Evolutionary conservation across 768 basidiomycete genomes (phyloP).

Genomic region (Gelatoporia subvermispora): DNA sequence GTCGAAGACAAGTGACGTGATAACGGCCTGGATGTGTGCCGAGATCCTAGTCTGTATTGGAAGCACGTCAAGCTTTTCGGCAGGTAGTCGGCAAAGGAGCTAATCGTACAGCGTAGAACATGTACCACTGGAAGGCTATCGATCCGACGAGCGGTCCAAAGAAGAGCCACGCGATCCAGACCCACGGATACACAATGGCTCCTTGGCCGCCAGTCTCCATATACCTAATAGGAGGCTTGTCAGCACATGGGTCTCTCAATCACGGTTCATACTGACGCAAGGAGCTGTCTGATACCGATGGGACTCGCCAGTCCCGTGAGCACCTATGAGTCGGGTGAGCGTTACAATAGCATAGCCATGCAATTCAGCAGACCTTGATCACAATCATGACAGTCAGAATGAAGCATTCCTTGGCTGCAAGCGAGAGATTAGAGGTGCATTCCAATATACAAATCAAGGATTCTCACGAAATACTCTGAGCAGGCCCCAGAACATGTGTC

Average conservation of each 20-base stretch:
- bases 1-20: constrained; percentile 51
- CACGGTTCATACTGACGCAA: constrained; percentile 17
- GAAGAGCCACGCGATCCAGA: constrained; percentile 58
- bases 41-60: constrained; percentile 28
- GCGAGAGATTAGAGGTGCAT: neutral
- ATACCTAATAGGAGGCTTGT: constrained; percentile 36
- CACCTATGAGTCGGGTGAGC: constrained; percentile 6
- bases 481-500: constrained; percentile 23
- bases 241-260: neutral
- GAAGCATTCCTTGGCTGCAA: constrained; percentile 5
- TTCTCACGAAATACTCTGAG: constrained; percentile 16
- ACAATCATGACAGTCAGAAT: constrained; percentile 6
- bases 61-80: neutral
- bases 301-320: constrained; percentile 24
- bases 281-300: constrained; percentile 28
- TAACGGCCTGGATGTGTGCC: constrained; percentile 37
- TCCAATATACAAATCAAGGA: neutral
- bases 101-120: constrained; percentile 23
- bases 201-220: constrained; percentile 50
- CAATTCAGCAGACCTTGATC: neutral
- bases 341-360: neutral
- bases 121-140: constrained; percentile 50
- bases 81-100: too few species aligned
- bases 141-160: constrained; percentile 41
- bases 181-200: constrained; percentile 55